Evolutionary conservation across 768 basidiomycete species (phyloP).

Genomic region (Austroboletus eburneus): DNA sequence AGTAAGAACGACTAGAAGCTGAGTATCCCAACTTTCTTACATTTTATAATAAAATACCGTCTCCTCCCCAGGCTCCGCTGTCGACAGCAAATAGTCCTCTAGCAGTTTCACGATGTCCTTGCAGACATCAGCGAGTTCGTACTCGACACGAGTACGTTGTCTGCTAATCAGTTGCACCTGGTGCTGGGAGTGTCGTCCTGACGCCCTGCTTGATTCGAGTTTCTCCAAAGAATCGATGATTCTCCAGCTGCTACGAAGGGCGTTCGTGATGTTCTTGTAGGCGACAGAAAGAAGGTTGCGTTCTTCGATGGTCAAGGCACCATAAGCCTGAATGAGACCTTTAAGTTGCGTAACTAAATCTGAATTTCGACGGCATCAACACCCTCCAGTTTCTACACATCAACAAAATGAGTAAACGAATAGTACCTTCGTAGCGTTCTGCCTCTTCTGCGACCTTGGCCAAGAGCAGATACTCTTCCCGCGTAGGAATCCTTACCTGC

Average conservation of each 20-base stretch:
- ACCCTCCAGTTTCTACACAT: neutral
- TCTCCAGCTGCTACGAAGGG: constrained; percentile 81
- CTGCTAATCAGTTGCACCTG: constrained; percentile 65
- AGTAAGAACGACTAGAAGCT: constrained; percentile 8
- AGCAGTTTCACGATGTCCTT: constrained; percentile 73
- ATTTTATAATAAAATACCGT: constrained; percentile 90
- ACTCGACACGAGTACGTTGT: constrained; percentile 73
- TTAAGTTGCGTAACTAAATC: constrained; percentile 81
- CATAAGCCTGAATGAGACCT: constrained; percentile 60
- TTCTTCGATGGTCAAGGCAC: constrained; percentile 76
- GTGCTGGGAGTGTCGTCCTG: constrained; percentile 26
- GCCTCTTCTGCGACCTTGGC: constrained; percentile 87
- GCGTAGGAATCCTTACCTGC: constrained; percentile 31
- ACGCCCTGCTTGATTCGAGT: constrained; percentile 39
- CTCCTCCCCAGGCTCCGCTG: constrained; percentile 72
- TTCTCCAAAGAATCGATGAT: constrained; percentile 74
- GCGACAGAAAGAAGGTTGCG: constrained; percentile 86
- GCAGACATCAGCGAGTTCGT: constrained; percentile 71
- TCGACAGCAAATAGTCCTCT: constrained; percentile 53
- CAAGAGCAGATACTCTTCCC: constrained; percentile 49
- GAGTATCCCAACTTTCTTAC: constrained; percentile 37
- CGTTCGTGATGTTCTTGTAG: constrained; percentile 87
- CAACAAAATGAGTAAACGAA: neutral
- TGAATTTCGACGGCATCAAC: constrained; percentile 30
- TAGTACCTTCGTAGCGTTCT: constrained; percentile 80